Evolutionary conservation across 2,329 filamentous ascomycete genomes (phyloP).

Genomic region (Tolypocladium endophyticum): DNA sequence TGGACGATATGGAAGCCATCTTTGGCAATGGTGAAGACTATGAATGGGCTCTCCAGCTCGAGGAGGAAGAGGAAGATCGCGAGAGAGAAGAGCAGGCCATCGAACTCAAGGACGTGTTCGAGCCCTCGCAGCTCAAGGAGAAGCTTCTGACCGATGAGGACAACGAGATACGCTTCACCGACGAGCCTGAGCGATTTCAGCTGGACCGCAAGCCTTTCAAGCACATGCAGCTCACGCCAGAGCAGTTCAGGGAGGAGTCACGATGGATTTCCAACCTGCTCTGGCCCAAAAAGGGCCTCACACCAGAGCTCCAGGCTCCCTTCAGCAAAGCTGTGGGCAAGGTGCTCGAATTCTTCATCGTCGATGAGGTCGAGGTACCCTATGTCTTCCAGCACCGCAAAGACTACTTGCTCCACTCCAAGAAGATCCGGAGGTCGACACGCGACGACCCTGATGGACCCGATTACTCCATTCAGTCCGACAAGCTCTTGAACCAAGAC

Average conservation of each 20-base stretch:
- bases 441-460: conserved; percentile 59
- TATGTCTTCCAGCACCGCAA: conserved; percentile 98
- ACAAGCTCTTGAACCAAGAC: conserved; percentile 83
- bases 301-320: conserved; percentile 61
- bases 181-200: conserved; percentile 92
- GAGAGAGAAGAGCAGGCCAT: conserved; percentile 72
- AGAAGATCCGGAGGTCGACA: conserved; percentile 52
- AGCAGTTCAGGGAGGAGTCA: conserved; percentile 83
- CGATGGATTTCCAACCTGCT: conserved; percentile 86
- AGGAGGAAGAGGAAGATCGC: conserved; percentile 75
- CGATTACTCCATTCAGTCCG: conserved; percentile 64
- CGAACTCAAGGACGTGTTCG: conserved; percentile 95
- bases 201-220: conserved; percentile 83
- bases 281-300: conserved; percentile 74
- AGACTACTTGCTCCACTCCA: conserved; percentile 89
- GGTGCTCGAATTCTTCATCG: conserved; percentile 88
- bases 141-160: conserved; percentile 94
- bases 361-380: conserved; percentile 89
- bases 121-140: conserved; percentile 88
- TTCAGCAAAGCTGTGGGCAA: conserved; percentile 85
- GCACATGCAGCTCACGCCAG: conserved; percentile 66
- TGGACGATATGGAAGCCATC: conserved; percentile 93
- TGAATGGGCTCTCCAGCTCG: conserved; percentile 82
- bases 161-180: conserved; percentile 76
- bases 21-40: conserved; percentile 96